Evolutionary conservation across 805 yeast genomes (phyloP).

Genomic region (Cyberlindnera veronae): DNA sequence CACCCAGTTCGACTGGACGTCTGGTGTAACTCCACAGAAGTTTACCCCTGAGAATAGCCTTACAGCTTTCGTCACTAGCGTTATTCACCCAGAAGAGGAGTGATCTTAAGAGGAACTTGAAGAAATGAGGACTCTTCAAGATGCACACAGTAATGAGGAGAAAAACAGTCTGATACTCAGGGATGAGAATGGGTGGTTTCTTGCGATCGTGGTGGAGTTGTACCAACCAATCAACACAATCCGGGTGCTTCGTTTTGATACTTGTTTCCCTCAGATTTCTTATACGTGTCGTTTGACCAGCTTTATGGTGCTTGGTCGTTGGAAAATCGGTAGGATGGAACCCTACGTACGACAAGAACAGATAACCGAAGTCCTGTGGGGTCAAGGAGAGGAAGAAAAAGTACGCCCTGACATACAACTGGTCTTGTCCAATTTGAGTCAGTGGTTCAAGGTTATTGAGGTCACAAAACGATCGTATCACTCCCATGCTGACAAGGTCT

Average conservation of each 20-base stretch:
- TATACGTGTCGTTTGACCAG: background rate
- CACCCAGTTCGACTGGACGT: too few relatives aligned
- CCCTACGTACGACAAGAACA: slow-evolving; percentile 2
- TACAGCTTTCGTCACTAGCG: too few relatives aligned
- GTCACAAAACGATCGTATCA: slow-evolving; percentile 2
- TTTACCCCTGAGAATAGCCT: too few relatives aligned
- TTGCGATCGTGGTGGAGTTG: background rate
- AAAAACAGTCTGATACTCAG: too few relatives aligned
- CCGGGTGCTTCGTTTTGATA: too few relatives aligned
- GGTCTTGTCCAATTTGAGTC: background rate
- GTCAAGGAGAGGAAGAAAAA: slow-evolving; percentile 4
- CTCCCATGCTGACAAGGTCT: background rate
- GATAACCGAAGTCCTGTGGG: slow-evolving; percentile 11
- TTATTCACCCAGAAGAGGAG: slow-evolving; percentile 13
- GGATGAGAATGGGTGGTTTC: too few relatives aligned
- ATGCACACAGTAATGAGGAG: background rate
- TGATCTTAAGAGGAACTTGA: slow-evolving; percentile 6
- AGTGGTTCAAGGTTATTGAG: background rate
- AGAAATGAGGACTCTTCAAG: slow-evolving; percentile 9
- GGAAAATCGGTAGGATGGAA: background rate
- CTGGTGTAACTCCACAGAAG: too few relatives aligned
- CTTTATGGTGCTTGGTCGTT: background rate
- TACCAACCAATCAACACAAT: too few relatives aligned
- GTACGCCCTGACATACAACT: slow-evolving; percentile 7
- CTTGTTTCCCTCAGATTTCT: background rate